phyloP scores from a whole-genome alignment of 108 stramenopile species.

The Discostella pseudostelligera region DNA sequence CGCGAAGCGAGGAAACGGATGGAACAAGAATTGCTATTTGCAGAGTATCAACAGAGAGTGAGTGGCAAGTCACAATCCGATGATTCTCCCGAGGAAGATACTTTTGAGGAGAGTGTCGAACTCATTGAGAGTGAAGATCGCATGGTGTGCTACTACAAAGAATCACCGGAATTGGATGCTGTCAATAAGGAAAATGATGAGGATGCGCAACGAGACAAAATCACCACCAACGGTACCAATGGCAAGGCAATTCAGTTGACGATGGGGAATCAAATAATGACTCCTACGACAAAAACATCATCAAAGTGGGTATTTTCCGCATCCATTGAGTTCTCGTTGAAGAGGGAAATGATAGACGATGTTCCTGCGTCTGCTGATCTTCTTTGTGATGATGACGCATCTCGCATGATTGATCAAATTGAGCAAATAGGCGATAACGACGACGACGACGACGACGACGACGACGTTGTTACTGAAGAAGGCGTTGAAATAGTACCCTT shows the following conservation, averaged over 20 bases:
- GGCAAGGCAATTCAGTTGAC: constrained; percentile 6
- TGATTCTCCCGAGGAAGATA: constrained; percentile 3
- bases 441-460: neutral
- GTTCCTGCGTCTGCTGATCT: neutral
- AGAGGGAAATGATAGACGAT: neutral
- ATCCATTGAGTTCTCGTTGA: constrained; percentile 15
- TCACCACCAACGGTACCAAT: neutral
- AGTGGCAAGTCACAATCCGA: constrained; percentile 12
- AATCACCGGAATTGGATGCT: neutral
- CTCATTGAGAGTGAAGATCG: constrained; percentile 9
- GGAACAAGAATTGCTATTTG: neutral
- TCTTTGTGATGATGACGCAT: constrained; percentile 4
- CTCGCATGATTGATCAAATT: constrained; percentile 6
- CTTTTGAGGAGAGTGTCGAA: neutral
- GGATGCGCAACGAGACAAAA: neutral
- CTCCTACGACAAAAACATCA: neutral
- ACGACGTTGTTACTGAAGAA: constrained; percentile 3
- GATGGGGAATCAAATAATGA: neutral
- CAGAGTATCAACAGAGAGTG: constrained; percentile 1
- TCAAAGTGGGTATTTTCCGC: constrained; percentile 16
- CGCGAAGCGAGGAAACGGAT: neutral
- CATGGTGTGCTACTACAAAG: neutral
- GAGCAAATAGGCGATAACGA: too few species aligned
- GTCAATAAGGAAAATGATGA: neutral
- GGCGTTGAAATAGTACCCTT: constrained; percentile 25